phyloP scores from a whole-genome alignment of 371 early-diverging fungal genomes.

The Saksenaea oblongispora region DNA sequence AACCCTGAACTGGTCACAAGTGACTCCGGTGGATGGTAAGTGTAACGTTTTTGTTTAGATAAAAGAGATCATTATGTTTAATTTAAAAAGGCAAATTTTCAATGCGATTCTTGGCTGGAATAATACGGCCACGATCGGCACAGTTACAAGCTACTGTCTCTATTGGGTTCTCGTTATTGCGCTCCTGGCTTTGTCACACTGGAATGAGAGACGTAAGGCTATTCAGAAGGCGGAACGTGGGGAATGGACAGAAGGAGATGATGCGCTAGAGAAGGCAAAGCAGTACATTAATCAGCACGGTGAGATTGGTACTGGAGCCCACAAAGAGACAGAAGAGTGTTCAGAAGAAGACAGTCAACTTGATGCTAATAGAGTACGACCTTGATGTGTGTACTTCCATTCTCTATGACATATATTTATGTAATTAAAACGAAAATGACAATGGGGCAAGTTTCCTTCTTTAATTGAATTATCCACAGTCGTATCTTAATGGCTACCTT shows the following conservation, averaged over 20 bases:
- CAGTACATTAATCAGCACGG: slow-evolving; percentile 28
- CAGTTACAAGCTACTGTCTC: slow-evolving; percentile 68
- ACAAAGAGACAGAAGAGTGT: not conserved
- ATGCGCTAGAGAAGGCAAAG: slow-evolving; percentile 30
- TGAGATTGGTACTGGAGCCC: slow-evolving; percentile 19
- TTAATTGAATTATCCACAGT: too few relatives aligned
- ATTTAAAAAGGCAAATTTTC: slow-evolving; percentile 16
- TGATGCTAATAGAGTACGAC: not conserved
- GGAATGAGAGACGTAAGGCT: slow-evolving; percentile 36
- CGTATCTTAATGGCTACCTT: too few relatives aligned
- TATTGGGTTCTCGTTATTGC: slow-evolving; percentile 70
- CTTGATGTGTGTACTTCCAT: too few relatives aligned
- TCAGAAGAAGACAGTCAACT: not conserved
- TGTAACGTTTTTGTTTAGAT: not conserved
- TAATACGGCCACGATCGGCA: slow-evolving; percentile 71
- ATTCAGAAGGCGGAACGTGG: slow-evolving; percentile 23
- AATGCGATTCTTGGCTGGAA: slow-evolving; percentile 64
- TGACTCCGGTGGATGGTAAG: slow-evolving; percentile 60
- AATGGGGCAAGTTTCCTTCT: too few relatives aligned
- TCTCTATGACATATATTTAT: too few relatives aligned
- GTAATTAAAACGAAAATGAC: too few relatives aligned
- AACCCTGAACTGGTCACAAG: slow-evolving; percentile 46
- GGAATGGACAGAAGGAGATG: slow-evolving; percentile 28
- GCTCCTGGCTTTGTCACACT: slow-evolving; percentile 48
- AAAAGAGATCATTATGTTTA: not conserved